Evolutionary conservation across 345 rosid genomes (phyloP), one percentile per base, ranked within the genome.

Genomic region (Hibiscus syriacus): DNA sequence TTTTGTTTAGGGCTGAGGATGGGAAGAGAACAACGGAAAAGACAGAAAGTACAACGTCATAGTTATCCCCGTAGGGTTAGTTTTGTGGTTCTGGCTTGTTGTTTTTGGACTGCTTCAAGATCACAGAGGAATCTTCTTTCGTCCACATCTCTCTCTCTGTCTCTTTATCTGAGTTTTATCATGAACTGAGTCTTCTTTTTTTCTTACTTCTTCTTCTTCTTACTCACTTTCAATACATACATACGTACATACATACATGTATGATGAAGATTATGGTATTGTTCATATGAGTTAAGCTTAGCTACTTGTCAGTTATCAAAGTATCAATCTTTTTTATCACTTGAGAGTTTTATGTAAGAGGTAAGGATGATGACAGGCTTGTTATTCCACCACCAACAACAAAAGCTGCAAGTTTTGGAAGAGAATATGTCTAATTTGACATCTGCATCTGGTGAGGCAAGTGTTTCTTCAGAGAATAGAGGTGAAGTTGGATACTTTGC

Each of bases 341-440:
- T n/a, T n/a, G 34, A 30, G 34, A 30, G 34, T 5, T 30, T 30
- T 38, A 2, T 38, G 41, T 10, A 38, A 10, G 41, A 9, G 13
- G 27, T 20, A 68, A 68, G 69, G 80, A 79, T 70, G 76, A 74
- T 83, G 82, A 77, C 85, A 78, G 83, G 75, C 58, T 77, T 82
- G 80, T 66, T 83, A 55, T 84, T 86, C 68, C 81, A 79, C 53
- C 86, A 80, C 1, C 79, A 81, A 27, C 79, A 72, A 5, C 74
- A 78, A 23, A 69, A 49, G 23, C 53, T n/a, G 6, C 53, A 43
- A 43, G 64, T 64, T 49, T 57, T 73, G 25, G 87, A 85, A 56
- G 90, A 87, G 70, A 86, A 92, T 74, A 88, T 92, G 98, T 90
- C 97, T 26, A 92, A 90, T 83, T 80, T 92, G 83, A 92, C 98